Percentiles rank a stretch among this genome's conserved stretches.
Conservation (phyloP, 208 protist genomes). For the Leishmania aethiopica region DNA sequence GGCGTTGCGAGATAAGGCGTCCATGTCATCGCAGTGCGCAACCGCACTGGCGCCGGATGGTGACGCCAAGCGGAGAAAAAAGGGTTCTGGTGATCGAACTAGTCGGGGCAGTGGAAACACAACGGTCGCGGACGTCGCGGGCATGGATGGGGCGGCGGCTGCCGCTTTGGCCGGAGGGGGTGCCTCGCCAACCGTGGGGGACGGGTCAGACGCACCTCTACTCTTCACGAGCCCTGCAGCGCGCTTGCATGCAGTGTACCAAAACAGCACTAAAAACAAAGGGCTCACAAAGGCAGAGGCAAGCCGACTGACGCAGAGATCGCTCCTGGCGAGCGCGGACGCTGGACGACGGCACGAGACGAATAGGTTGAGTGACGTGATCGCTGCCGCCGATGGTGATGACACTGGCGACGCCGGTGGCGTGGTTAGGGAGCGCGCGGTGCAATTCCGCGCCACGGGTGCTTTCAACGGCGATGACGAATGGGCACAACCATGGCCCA, state of each 20-base stretch:
- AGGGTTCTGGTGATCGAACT: too few species aligned
- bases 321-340: not conserved
- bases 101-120: not conserved
- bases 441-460: conserved; percentile 26
- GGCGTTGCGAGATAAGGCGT: conserved; percentile 6
- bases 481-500: not conserved
- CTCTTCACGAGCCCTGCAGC: conserved; percentile 18
- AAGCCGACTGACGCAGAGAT: not conserved
- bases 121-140: not conserved
- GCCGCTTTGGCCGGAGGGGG: not conserved
- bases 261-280: conserved; percentile 12
- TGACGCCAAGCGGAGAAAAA: not conserved
- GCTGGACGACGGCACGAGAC: not conserved
- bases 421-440: not conserved
- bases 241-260: not conserved
- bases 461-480: conserved; percentile 28
- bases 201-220: not conserved
- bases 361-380: not conserved
- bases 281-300: not conserved
- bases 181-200: not conserved
- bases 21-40: conserved; percentile 26
- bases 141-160: not conserved
- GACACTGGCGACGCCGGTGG: not conserved
- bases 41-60: conserved; percentile 25
- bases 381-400: not conserved